A percentile compares a stretch with the other conserved stretches of the same genome.
These are phyloP conservation scores for Paramarasmius palmivorus DNA, from an alignment of 1,284 basidiomycete genomes.

Conservation along the genomic window DNA sequence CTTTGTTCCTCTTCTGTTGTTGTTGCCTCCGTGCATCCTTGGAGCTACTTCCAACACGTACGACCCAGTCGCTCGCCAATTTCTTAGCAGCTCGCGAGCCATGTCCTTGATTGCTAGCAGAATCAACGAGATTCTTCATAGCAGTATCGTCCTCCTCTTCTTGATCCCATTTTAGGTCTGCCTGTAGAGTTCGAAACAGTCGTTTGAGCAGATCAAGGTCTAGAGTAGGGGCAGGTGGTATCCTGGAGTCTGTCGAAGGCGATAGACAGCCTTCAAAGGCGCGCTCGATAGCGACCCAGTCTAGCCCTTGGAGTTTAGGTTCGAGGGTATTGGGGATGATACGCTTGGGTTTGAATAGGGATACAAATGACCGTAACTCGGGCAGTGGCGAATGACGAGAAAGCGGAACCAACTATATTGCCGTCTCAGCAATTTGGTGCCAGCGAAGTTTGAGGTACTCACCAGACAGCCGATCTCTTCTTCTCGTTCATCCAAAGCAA, in stretches of 20 bases:
- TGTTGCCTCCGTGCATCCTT: not conserved
- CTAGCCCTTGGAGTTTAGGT: constrained; percentile 58
- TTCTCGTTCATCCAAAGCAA: constrained; percentile 27
- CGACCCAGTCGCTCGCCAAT: constrained; percentile 12
- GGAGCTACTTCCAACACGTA: not conserved
- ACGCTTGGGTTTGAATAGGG: constrained; percentile 72
- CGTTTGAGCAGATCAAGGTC: constrained; percentile 12
- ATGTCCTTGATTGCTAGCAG: constrained; percentile 28
- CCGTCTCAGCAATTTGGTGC: not conserved
- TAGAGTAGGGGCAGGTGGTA: constrained; percentile 7
- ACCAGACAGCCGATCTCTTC: constrained; percentile 61
- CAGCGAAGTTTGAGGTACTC: constrained; percentile 21
- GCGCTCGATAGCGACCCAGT: constrained; percentile 67
- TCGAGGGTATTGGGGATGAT: constrained; percentile 83
- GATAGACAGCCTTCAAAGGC: constrained; percentile 64
- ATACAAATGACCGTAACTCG: constrained; percentile 79
- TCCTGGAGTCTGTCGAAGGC: constrained; percentile 5
- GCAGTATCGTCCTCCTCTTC: constrained; percentile 46
- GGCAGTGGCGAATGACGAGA: constrained; percentile 85
- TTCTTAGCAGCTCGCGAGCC: constrained; percentile 15
- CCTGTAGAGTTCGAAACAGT: constrained; percentile 11
- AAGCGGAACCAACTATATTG: constrained; percentile 72
- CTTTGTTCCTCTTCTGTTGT: constrained; percentile 29
- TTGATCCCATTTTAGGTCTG: constrained; percentile 22
- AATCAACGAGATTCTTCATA: constrained; percentile 61